A percentile compares a stretch with the other conserved stretches of the same genome.
These are phyloP conservation scores for Phaeotremella fagi DNA, from an alignment of 768 basidiomycete genomes.

Conservation along the genomic window DNA sequence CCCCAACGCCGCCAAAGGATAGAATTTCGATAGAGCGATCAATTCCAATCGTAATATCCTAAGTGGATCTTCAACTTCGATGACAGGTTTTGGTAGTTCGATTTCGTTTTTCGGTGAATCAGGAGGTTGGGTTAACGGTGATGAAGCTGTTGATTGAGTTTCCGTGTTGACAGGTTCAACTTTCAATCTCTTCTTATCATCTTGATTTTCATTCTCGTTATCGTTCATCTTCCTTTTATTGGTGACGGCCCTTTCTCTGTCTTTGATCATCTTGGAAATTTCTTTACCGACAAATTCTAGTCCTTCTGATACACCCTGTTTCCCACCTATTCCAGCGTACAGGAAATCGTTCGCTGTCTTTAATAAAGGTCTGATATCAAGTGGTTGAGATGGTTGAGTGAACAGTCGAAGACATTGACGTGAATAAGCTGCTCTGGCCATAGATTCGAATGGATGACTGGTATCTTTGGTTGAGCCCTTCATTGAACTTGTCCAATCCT, in stretches of 20 bases:
- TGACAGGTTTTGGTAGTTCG: neutral
- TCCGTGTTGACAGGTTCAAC: neutral
- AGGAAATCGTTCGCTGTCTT: conserved; percentile 24
- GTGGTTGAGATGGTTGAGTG: conserved; percentile 13
- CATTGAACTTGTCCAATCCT: neutral
- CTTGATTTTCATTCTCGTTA: neutral
- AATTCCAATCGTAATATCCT: conserved; percentile 29
- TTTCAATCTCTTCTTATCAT: neutral
- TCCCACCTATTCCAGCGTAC: conserved; percentile 19
- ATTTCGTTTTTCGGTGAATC: neutral
- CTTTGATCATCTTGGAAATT: conserved; percentile 3
- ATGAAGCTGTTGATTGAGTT: conserved; percentile 6
- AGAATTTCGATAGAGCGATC: conserved; percentile 36
- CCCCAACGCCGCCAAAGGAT: conserved; percentile 34
- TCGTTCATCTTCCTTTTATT: conserved; percentile 1
- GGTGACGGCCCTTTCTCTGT: neutral
- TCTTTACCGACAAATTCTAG: conserved; percentile 12
- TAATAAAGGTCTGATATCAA: conserved; percentile 34
- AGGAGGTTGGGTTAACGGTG: conserved; percentile 16
- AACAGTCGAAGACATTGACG: conserved; percentile 14
- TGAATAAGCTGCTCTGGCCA: conserved; percentile 7
- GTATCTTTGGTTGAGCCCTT: neutral
- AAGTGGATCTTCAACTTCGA: conserved; percentile 6
- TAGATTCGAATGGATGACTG: neutral
- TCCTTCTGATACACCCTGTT: conserved; percentile 16